Base-by-base conservation (phyloP, 495 filamentous ascomycete genomes). In the Penicillium lividum region DNA sequence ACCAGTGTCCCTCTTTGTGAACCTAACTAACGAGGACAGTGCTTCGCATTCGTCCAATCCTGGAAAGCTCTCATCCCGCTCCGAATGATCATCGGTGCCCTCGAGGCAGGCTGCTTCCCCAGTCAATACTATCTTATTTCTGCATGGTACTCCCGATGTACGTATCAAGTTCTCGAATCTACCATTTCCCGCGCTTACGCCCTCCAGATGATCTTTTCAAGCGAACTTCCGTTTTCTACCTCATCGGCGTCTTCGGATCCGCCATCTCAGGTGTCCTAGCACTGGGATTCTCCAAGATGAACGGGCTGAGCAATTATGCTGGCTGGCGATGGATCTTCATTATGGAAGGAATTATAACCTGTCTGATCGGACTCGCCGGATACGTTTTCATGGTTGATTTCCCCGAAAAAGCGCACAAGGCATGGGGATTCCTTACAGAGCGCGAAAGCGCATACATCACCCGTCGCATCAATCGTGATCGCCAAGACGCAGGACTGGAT, bases 241-340 rank as follows among this genome's bases (percentile, higher is more conserved):
- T 84, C 16, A 69, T 84, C 25, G 80, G 82, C 22, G 78, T 69
- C 43, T 62, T 82, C 5, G 81, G 81, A 4, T 75, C 78, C 18
- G 82, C 77, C 10, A 81, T 84, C 64, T 69, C 73, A 0, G 82
- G 83, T 58, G 81, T 67, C 3, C 69, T 89, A 0, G 87, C 87
- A 10, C 86, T 77, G 56, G 84, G 80, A 0, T 66, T 84, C 42
- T 79, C 78, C 71, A 73, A 81, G 49, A 74, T 82, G 73, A 56
- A 65, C 9, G 78, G 77, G 3, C 51, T 72, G 3, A 65, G 59
- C 15, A 70, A 70, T 1, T 62, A 79, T 16, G 64, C 60, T 33
- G 83, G 83, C 16, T 86, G 84, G 84, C 64, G 77, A 50, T 83
- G 79, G 77, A 80, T 82, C 57, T 72, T 72, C 49, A 69, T 68